Evolutionary conservation across 2,329 filamentous ascomycete genomes (phyloP), one percentile per base, ranked within the genome.

Genomic region (Colletotrichum sp.): DNA sequence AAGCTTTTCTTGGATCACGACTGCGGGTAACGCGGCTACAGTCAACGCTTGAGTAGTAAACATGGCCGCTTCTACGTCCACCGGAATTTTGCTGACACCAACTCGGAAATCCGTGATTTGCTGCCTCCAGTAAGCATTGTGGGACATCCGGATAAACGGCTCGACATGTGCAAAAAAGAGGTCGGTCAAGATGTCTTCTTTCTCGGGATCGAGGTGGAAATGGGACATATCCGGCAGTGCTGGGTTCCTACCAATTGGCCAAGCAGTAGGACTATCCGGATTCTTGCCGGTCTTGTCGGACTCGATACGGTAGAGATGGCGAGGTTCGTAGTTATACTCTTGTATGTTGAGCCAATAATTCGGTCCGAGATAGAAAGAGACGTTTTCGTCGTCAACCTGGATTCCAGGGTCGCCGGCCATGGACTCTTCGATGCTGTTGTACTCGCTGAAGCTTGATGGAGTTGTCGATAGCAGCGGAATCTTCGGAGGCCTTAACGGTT

Each of bases 331-430:
- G 57, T 72, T 67, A 34, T 72, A 28, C 6, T 77, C 72, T 32
- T 77, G 75, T 3, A 75, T 61, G 43, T 75, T 77, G 28, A 77
- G 72, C 75, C 75, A 77, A 68, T 72, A 72, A 28, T 72, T 71
- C 8, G 75, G 75, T 2, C 75, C 75, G 28, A 77, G 72, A 21
- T 77, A 75, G n/a, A 68, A 77, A n/a, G 75, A 77, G 4, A 75
- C 72, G 36, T 75, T 69, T 5, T 75, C 71, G 48, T 77, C 75
- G 67, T 71, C 74, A 7, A 77, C 67, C 8, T 77, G 75, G 66
- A 71, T 75, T 7, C 75, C 75, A 10, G 67, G 72, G 24, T 77
- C 75, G 21, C 74, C 70, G 6, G 71, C 64, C 64, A 36, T 28
- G 16, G 71, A 26, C n/a, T 76, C 71, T 4, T 76, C 65, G 34